A percentile compares a stretch with the other conserved stretches of the same genome.
Evolutionary conservation across 371 early-diverging fungal genomes (phyloP).

Genomic region (Aphelidium insulamus): DNA sequence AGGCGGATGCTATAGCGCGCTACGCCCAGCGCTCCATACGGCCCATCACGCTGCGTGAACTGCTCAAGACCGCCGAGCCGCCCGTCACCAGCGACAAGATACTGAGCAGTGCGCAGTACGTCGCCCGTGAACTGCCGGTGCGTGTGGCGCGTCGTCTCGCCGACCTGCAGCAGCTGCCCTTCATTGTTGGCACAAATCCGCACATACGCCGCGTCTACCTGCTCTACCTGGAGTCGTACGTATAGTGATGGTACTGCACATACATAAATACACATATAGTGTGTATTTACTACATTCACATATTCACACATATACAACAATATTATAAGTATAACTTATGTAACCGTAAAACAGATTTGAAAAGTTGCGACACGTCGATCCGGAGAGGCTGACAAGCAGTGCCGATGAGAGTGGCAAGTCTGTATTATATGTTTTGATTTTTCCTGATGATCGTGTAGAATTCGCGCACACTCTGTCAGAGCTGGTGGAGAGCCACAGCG

Average conservation of each 20-base stretch:
- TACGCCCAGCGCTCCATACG: conserved; percentile 34
- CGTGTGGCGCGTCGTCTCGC: conserved; percentile 56
- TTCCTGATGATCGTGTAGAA: conserved; percentile 19
- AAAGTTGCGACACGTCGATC: conserved; percentile 20
- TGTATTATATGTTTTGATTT: no score
- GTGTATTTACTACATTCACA: no score
- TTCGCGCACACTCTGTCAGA: conserved; percentile 41
- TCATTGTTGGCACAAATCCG: conserved; percentile 78
- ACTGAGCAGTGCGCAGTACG: conserved; percentile 32
- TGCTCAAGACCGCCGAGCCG: conserved; percentile 42
- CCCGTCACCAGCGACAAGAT: conserved; percentile 13
- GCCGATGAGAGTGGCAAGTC: no score
- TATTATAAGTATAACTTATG: no score
- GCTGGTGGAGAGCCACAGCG: conserved; percentile 46
- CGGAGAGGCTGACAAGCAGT: no score
- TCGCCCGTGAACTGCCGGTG: conserved; percentile 53
- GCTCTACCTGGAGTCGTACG: conserved; percentile 59
- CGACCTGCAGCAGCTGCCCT: conserved; percentile 62
- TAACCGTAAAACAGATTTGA: no score
- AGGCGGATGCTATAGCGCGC: conserved; percentile 4
- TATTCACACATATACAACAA: no score
- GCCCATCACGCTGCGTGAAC: conserved; percentile 55
- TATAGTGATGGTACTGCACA: no score
- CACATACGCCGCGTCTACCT: conserved; percentile 51
- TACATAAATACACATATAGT: no score